Evolutionary conservation across 2,329 filamentous ascomycete species (phyloP).

Genomic region (Davidsoniella neocaledoniae): DNA sequence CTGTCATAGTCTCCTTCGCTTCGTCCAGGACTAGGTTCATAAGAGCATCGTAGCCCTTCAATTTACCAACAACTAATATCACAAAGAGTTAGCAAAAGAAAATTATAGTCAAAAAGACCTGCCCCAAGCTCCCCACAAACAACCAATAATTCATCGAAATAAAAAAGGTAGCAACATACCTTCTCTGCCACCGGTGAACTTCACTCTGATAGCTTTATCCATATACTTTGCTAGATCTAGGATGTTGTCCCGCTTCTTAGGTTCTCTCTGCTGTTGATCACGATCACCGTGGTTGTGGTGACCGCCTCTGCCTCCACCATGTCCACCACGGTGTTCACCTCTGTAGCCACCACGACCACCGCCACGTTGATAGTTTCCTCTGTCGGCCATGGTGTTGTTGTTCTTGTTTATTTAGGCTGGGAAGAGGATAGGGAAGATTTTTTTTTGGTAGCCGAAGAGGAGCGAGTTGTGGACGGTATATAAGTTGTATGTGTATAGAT

Average conservation of each 20-base stretch:
- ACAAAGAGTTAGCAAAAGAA: conserved; percentile 7
- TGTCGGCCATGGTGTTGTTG: conserved; percentile 11
- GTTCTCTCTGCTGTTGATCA: conserved; percentile 43
- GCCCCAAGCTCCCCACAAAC: not conserved
- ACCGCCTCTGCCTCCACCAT: conserved; percentile 30
- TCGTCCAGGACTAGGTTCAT: conserved; percentile 98
- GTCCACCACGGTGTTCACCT: conserved; percentile 26
- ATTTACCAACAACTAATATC: conserved; percentile 58
- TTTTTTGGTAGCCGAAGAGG: too few species aligned
- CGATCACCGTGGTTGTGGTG: conserved; percentile 26
- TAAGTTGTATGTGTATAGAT: too few species aligned
- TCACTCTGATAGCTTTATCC: conserved; percentile 89
- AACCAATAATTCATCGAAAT: not conserved
- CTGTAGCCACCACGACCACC: conserved; percentile 26
- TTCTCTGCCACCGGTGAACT: conserved; percentile 90
- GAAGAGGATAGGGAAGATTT: too few species aligned
- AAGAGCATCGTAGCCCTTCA: conserved; percentile 92
- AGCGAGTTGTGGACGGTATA: too few species aligned
- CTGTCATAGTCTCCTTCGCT: conserved; percentile 75
- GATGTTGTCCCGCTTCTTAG: conserved; percentile 92
- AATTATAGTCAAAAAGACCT: too few species aligned
- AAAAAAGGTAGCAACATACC: conserved; percentile 32
- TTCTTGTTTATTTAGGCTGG: too few species aligned
- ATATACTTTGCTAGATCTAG: conserved; percentile 90
- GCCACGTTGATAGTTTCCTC: conserved; percentile 24